phyloP scores from a whole-genome alignment of 139 green algal genomes.

The Chlamydomonas urium region DNA sequence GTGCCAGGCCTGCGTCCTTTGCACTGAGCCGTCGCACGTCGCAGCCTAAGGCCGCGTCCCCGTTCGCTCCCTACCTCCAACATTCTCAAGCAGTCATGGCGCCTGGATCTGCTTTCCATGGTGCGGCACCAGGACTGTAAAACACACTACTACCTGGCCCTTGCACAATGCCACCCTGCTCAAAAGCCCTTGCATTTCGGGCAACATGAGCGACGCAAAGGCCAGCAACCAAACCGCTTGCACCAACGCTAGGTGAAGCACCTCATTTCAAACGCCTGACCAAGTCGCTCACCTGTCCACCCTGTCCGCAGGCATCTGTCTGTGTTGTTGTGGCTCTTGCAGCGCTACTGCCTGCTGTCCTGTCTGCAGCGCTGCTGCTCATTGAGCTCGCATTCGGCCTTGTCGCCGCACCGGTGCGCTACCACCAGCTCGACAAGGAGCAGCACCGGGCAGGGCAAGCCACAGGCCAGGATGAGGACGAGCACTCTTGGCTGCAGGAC shows the following conservation, averaged over 20 bases:
- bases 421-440: not conserved
- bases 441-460: not conserved
- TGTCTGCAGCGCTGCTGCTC: not conserved
- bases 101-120: constrained; percentile 22
- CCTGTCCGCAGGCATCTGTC: constrained; percentile 21
- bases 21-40: too few relatives aligned
- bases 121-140: not conserved
- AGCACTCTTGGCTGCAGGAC: not conserved
- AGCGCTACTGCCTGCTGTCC: constrained; percentile 9
- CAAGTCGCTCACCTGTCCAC: not conserved
- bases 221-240: too few relatives aligned
- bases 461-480: not conserved
- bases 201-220: too few relatives aligned
- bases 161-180: not conserved
- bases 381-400: constrained; percentile 20
- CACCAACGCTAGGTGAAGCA: too few relatives aligned
- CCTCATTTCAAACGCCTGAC: not conserved
- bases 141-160: not conserved
- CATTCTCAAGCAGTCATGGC: constrained; percentile 35
- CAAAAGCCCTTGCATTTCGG: not conserved
- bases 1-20: too few relatives aligned
- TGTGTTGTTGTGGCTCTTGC: constrained; percentile 20
- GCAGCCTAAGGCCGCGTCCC: too few relatives aligned
- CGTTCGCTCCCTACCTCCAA: too few relatives aligned
- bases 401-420: not conserved